Evolutionary conservation across 768 basidiomycete species (phyloP).

Genomic region (Lactarius pseudohatsudake): DNA sequence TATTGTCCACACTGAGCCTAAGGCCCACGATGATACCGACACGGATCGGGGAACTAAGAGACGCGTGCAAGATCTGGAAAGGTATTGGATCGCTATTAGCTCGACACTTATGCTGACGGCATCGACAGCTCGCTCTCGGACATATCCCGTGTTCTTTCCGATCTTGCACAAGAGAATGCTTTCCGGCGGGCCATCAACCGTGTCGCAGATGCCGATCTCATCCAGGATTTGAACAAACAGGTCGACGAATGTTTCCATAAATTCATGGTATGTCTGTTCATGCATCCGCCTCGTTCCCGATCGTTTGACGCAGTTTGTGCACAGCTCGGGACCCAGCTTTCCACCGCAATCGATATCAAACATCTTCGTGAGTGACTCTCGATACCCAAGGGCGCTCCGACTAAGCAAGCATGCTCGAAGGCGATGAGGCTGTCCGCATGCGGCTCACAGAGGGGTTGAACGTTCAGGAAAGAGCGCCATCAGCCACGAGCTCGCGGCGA

Average conservation of each 20-base stretch:
- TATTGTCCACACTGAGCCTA: slow-evolving; percentile 16
- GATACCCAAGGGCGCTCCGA: background rate
- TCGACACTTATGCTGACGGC: background rate
- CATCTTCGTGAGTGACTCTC: slow-evolving; percentile 16
- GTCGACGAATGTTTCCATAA: slow-evolving; percentile 14
- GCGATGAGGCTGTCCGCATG: slow-evolving; percentile 14
- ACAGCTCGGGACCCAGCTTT: slow-evolving; percentile 21
- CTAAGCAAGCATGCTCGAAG: background rate
- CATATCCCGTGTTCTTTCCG: slow-evolving; percentile 12
- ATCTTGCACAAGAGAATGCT: slow-evolving; percentile 23
- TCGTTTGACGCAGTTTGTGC: background rate
- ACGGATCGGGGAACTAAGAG: slow-evolving; percentile 6
- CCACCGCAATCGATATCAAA: slow-evolving; percentile 17
- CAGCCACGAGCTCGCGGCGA: slow-evolving; percentile 26
- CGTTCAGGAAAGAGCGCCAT: slow-evolving; percentile 29
- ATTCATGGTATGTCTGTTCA: slow-evolving; percentile 10
- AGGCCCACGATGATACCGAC: slow-evolving; percentile 9
- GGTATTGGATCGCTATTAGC: background rate
- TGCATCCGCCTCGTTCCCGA: background rate
- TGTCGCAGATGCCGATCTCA: slow-evolving; percentile 15
- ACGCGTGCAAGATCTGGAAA: slow-evolving; percentile 19
- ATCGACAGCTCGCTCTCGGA: slow-evolving; percentile 14
- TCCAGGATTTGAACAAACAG: slow-evolving; percentile 16
- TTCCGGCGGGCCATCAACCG: slow-evolving; percentile 23
- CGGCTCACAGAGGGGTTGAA: slow-evolving; percentile 19